Evolutionary conservation across 345 rosid species (phyloP), one percentile per base, ranked within the genome.

Genomic region (Noccaea caerulescens): DNA sequence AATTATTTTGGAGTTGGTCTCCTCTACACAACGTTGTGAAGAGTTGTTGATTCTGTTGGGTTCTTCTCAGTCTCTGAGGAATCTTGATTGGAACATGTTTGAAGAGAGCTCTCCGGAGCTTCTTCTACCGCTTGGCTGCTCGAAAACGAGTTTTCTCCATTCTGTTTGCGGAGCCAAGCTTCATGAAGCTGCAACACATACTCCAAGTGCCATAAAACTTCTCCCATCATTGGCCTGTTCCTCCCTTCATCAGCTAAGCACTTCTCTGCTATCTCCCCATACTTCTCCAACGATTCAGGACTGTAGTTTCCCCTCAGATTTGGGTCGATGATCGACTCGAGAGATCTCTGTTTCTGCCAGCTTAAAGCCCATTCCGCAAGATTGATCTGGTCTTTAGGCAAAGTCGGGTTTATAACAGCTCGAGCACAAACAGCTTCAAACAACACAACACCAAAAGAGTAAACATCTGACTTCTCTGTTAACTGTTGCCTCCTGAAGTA

Each of bases 351-450:
- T 42, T 81, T 76, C 60, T 93, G 97, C 96, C 97, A 88, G 73
- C 75, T 81, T 84, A 86, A 58, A 60, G 97, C 98, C 97, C 97
- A 90, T 56, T 93, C 96, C 9, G 93, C 97, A 9, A 93, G 97
- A 50, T 93, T 93, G 78, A 93, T 93, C 87, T 93, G 89, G 69
- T 93, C 97, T 80, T 79, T 88, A 2, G 97, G 98, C 76, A 93
- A 80, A 50, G 80, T 90, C 3, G 97, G 98, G 64, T 90, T 88
- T 73, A 93, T 88, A 37, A 93, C 97, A 32, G 96, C 88, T 73
- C 97, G 83, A 52, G 97, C 95, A 65, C 98, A 93, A 8, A 90
- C 80, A 55, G 80, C 93, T 73, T 93, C 96, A 4, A 90, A 90
- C 80, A 90, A 63, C 41, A 93, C 98, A 1, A 90, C 97, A 0